A percentile compares a stretch with the other conserved stretches of the same genome.
phyloP scores from a whole-genome alignment of 768 basidiomycete genomes.

The Lactarius akahatsu region DNA sequence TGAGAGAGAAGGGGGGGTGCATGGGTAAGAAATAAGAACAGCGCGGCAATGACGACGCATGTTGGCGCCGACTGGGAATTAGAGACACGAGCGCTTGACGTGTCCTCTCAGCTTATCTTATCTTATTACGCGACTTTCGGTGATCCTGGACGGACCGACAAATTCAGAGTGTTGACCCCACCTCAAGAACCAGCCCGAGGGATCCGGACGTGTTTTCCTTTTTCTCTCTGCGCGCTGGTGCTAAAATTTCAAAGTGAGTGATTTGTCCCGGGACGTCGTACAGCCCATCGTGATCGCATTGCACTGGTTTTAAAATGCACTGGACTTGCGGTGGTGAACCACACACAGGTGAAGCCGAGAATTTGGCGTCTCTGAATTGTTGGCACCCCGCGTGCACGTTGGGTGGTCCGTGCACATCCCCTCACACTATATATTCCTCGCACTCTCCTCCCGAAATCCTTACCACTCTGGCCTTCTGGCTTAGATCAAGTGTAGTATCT shows the following conservation, averaged over 20 bases:
- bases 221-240: neutral
- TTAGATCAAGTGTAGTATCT: constrained; percentile 99
- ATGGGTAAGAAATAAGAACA: neutral
- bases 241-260: neutral
- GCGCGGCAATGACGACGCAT: neutral
- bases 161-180: neutral
- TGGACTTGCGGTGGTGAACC: too few species aligned
- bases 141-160: neutral
- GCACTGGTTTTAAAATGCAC: too few species aligned
- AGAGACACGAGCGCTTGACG: neutral
- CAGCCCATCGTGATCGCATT: too few species aligned
- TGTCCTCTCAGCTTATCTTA: neutral
- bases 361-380: neutral
- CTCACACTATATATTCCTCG: constrained; percentile 5
- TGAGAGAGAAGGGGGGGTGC: neutral
- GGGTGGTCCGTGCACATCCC: constrained; percentile 24
- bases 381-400: neutral
- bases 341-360: neutral
- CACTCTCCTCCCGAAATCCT: constrained; percentile 31
- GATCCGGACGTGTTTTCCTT: neutral
- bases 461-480: constrained; percentile 94
- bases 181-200: neutral
- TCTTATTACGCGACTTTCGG: neutral
- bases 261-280: too few species aligned
- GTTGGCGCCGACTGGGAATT: neutral